Percentiles rank a stretch among this genome's conserved stretches.
Evolutionary conservation across 2,329 filamentous ascomycete species (phyloP).

Genomic region (Cercospora sojina): DNA sequence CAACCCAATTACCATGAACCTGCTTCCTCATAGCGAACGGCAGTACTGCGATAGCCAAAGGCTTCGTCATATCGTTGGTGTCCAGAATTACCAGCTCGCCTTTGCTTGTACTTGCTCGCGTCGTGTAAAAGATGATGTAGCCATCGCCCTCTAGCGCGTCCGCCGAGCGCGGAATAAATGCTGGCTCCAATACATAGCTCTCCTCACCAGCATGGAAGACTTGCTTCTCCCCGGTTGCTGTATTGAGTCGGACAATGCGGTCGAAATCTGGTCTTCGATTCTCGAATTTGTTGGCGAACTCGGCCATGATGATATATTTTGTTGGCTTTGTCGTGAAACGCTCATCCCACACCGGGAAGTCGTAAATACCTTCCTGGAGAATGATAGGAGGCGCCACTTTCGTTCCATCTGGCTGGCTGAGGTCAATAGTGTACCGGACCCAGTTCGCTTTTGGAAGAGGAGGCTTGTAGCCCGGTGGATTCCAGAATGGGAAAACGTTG

Average conservation of each 20-base stretch:
- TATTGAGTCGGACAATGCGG: not conserved
- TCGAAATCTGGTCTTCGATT: not conserved
- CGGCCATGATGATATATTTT: not conserved
- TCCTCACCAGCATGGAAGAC: not conserved
- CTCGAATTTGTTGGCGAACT: not conserved
- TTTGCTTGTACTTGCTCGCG: not conserved
- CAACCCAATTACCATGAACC: not conserved
- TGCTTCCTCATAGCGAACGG: not conserved
- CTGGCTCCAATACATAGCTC: not conserved
- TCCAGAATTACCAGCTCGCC: not conserved
- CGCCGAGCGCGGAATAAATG: not conserved
- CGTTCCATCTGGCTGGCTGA: not conserved
- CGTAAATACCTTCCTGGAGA: not conserved
- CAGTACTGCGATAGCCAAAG: not conserved
- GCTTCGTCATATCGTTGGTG: not conserved
- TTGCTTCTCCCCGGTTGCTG: not conserved
- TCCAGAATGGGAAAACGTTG: not conserved
- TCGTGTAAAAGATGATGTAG: not conserved
- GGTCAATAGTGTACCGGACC: not conserved
- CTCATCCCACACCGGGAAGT: not conserved
- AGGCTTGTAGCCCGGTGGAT: not conserved
- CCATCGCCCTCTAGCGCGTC: not conserved
- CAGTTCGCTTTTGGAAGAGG: not conserved
- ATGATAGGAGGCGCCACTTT: not conserved
- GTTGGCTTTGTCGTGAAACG: not conserved